Base-by-base conservation (phyloP, 352 stramenopile genomes). In the Globisporangium barbulae region DNA sequence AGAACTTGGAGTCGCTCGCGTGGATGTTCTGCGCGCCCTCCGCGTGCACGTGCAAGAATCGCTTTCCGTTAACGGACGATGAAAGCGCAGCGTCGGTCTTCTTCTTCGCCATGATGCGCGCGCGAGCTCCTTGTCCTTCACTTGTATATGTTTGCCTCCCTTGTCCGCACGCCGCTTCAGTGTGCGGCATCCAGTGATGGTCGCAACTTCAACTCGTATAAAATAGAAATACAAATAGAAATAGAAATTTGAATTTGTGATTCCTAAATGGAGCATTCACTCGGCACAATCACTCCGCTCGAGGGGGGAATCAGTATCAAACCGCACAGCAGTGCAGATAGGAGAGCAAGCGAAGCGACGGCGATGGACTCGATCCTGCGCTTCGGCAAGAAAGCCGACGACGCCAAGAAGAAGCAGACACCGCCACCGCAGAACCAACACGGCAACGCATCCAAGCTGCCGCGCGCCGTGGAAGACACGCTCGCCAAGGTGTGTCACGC, bases 391-490 rank as follows among this genome's bases (percentile, higher is more conserved):
- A 68, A 68, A 31, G 35, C 1, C 21, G 65, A 53, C 19, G 37
- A 58, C 10, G 21, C 48, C 3, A 72, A 73, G 54, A 70, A 75
- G 59, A 73, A 70, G 59, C 42, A 61, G n/a, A 13, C 47, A 0
- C 45, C 50, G 30, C 31, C 39, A 7, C 55, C 48, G 44, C 41
- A 31, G 41, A 22, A 4, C 47, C 60, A 53, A 61, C 50, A 79
- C 8, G 66, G 53, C 31, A 78, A 59, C 22, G 74, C 75, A 44
- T 73, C 80, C 19, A 81, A 84, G 67, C 71, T 90, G 35, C 76
- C 78, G 33, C 68, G 65, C 15, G 71, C 73, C 13, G 78, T 90
- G 3, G 81, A 88, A 47, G 69, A 85, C 22, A 78, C 73, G 22
- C 73, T 90, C 22, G 64, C 71, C 7, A 81, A 82, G 71, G 81